A percentile compares a stretch with the other conserved stretches of the same genome.
Conservation (phyloP, 208 protist genomes). For the Wallacemonas sp. region DNA sequence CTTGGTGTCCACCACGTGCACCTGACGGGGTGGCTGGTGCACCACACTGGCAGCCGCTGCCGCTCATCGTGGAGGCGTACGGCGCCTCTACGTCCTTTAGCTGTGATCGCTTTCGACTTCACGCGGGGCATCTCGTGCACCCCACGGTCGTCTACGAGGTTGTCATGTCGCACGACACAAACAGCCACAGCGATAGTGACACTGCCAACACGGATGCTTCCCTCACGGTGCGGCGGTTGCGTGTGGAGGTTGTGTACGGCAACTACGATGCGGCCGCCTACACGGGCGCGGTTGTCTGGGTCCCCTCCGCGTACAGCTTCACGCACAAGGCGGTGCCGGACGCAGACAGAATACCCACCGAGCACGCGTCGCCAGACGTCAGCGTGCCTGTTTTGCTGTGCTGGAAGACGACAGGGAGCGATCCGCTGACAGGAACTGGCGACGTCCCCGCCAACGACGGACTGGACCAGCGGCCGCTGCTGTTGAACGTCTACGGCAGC, state of each 20-base stretch:
- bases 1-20: background rate
- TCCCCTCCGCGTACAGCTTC: slow-evolving; percentile 59
- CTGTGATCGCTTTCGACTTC: slow-evolving; percentile 23
- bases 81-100: slow-evolving; percentile 19
- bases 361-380: slow-evolving; percentile 17
- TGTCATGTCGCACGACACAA: background rate
- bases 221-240: slow-evolving; percentile 24
- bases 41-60: background rate
- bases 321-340: background rate
- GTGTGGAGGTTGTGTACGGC: slow-evolving; percentile 35
- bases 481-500: slow-evolving; percentile 75
- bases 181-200: background rate
- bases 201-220: background rate
- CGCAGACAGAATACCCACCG: slow-evolving; percentile 20
- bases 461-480: slow-evolving; percentile 28
- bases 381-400: slow-evolving; percentile 50
- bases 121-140: slow-evolving; percentile 32
- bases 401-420: slow-evolving; percentile 18
- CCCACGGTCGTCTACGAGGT: slow-evolving; percentile 23
- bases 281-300: slow-evolving; percentile 54
- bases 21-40: too few relatives aligned
- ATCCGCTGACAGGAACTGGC: background rate
- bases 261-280: slow-evolving; percentile 43
- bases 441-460: background rate
- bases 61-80: slow-evolving; percentile 6